phyloP scores from a whole-genome alignment of 805 yeast genomes.

The Clavispora asparagi region DNA sequence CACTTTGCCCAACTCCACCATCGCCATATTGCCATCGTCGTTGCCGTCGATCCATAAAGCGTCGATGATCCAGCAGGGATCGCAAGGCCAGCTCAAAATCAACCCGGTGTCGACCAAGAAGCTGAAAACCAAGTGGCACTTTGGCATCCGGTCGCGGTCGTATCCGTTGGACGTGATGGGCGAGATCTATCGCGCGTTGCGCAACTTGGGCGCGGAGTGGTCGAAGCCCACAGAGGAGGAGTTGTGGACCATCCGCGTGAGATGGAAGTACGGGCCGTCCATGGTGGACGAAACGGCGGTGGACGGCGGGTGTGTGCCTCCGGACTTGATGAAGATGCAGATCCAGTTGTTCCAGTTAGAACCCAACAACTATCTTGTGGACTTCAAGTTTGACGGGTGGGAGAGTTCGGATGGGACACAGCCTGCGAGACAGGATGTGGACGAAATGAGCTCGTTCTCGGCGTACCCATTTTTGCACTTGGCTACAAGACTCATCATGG shows the following conservation, averaged over 20 bases:
- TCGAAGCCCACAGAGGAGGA: conserved; percentile 92
- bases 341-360: conserved; percentile 94
- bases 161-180: conserved; percentile 99
- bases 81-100: conserved; percentile 23
- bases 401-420: conserved; percentile 43
- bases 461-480: conserved; percentile 94
- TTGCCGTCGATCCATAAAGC: conserved; percentile 93
- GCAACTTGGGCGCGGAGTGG: conserved; percentile 96
- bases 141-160: conserved; percentile 92
- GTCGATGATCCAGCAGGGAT: conserved; percentile 62
- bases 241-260: conserved; percentile 90
- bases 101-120: conserved; percentile 67
- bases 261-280: conserved; percentile 68
- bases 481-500: conserved; percentile 91
- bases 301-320: conserved; percentile 34
- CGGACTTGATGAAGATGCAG: conserved; percentile 93
- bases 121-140: conserved; percentile 96
- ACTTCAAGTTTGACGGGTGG: conserved; percentile 98
- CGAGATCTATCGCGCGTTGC: conserved; percentile 90
- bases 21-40: conserved; percentile 90
- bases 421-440: conserved; percentile 39
- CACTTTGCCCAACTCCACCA: conserved; percentile 66
- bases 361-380: conserved; percentile 92
- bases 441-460: conserved; percentile 82
- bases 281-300: conserved; percentile 16